Conservation (phyloP, 108 stramenopile genomes). For the Nitzschia sp. region DNA sequence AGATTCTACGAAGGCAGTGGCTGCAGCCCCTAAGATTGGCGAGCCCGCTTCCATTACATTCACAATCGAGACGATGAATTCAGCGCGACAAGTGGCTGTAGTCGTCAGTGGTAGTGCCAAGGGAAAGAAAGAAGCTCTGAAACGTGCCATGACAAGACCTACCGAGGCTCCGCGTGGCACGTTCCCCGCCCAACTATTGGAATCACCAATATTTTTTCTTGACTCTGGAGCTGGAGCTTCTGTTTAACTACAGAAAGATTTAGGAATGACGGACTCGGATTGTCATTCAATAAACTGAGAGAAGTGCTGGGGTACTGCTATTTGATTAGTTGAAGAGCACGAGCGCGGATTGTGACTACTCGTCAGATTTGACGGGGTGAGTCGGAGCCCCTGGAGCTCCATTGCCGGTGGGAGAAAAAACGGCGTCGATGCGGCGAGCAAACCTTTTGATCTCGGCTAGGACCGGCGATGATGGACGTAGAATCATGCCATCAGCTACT, state of each 20-base stretch:
- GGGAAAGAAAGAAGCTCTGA: slow-evolving; percentile 24
- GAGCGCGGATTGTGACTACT: too few species aligned
- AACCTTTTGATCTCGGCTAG: slow-evolving; percentile 8
- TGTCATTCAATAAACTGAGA: too few species aligned
- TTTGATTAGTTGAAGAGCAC: too few species aligned
- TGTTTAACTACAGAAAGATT: too few species aligned
- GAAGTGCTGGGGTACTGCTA: too few species aligned
- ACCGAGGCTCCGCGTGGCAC: slow-evolving; percentile 11
- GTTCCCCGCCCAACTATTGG: slow-evolving; percentile 11
- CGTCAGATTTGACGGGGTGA: too few species aligned
- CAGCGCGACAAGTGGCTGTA: slow-evolving; percentile 15
- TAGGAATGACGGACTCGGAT: too few species aligned
- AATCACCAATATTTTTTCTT: slow-evolving; percentile 14
- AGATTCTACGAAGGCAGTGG: slow-evolving; percentile 1
- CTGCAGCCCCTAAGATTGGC: slow-evolving; percentile 18
- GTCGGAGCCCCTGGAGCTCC: too few species aligned
- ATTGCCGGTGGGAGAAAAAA: too few species aligned
- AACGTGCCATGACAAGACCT: slow-evolving; percentile 15
- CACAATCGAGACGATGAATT: slow-evolving; percentile 19
- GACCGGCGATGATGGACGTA: background rate
- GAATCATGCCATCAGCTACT: background rate
- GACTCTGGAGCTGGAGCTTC: slow-evolving; percentile 8
- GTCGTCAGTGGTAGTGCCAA: slow-evolving; percentile 14
- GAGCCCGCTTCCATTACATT: slow-evolving; percentile 20
- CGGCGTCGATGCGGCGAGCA: slow-evolving; percentile 12